These are phyloP conservation scores for Powellomyces hirtus DNA, from an alignment of 192 early-diverging fungal genomes.

Conservation along the genomic window DNA sequence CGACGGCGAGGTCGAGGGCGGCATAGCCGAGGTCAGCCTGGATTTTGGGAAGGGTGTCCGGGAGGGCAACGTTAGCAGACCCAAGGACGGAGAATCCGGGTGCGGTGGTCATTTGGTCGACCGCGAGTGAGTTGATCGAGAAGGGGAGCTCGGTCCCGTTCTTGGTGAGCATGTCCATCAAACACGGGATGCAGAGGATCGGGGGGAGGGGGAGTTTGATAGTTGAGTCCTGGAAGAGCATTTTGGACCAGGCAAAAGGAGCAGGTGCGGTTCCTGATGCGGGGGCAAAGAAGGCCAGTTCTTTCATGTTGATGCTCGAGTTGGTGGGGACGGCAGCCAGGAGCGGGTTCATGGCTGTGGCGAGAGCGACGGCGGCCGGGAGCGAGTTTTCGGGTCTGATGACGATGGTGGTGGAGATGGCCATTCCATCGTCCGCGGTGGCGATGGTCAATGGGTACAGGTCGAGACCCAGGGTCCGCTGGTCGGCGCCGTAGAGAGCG, in stretches of 20 bases:
- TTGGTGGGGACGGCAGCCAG: constrained; percentile 27
- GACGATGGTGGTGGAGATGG: constrained; percentile 22
- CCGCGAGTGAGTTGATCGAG: constrained; percentile 11
- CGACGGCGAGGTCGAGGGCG: constrained; percentile 25
- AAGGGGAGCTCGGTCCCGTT: constrained; percentile 26
- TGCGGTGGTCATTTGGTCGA: constrained; percentile 24
- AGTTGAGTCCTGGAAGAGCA: constrained; percentile 28
- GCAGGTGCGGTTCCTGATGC: background rate
- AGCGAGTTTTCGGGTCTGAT: constrained; percentile 32
- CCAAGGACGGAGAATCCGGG: constrained; percentile 32
- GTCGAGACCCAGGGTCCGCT: constrained; percentile 22
- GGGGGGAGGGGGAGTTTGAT: constrained; percentile 21
- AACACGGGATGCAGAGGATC: constrained; percentile 23
- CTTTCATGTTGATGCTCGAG: constrained; percentile 26
- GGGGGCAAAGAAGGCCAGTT: constrained; percentile 31
- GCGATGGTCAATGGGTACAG: constrained; percentile 25
- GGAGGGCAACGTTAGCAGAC: constrained; percentile 14
- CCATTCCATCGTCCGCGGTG: constrained; percentile 20
- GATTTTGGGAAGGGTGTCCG: constrained; percentile 25
- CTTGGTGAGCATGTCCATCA: constrained; percentile 24
- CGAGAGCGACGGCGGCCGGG: constrained; percentile 36
- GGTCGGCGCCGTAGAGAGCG: constrained; percentile 28
- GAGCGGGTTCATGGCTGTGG: constrained; percentile 41
- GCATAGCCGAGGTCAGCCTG: constrained; percentile 27
- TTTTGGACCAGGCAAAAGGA: constrained; percentile 35